These are phyloP conservation scores for Xerocomus nothofagi DNA, from an alignment of 1,284 basidiomycete genomes.

Conservation along the genomic window DNA sequence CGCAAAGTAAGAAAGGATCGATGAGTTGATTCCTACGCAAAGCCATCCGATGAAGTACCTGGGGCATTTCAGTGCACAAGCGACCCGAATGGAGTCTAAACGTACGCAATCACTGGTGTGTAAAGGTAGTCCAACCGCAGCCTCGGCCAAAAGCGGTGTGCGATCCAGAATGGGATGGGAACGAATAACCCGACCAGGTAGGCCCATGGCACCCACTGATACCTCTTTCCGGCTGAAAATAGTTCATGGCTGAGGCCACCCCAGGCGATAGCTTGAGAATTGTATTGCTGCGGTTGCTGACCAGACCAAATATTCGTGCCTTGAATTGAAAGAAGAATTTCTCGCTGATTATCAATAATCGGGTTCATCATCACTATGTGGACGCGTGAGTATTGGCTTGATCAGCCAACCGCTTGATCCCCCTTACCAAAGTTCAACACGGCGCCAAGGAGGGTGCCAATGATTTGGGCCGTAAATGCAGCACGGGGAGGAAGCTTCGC, in stretches of 20 bases:
- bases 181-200: slow-evolving; percentile 55
- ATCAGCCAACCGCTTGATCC: neutral
- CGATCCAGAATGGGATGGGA: slow-evolving; percentile 57
- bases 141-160: slow-evolving; percentile 43
- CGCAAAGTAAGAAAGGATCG: slow-evolving; percentile 43
- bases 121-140: slow-evolving; percentile 44
- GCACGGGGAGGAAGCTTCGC: slow-evolving; percentile 66
- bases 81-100: neutral
- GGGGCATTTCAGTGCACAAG: slow-evolving; percentile 7
- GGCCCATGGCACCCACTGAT: slow-evolving; percentile 58
- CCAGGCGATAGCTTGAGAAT: slow-evolving; percentile 64
- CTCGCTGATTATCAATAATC: slow-evolving; percentile 52
- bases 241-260: slow-evolving; percentile 61
- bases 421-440: slow-evolving; percentile 52
- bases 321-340: slow-evolving; percentile 43
- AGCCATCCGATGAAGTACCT: slow-evolving; percentile 45
- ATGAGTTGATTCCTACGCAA: slow-evolving; percentile 52
- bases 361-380: slow-evolving; percentile 50
- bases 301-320: slow-evolving; percentile 66
- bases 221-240: slow-evolving; percentile 53
- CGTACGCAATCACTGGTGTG: slow-evolving; percentile 46
- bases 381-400: slow-evolving; percentile 1
- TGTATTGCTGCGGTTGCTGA: slow-evolving; percentile 55
- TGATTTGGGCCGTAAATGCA: slow-evolving; percentile 61
- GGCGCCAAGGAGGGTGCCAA: slow-evolving; percentile 46